Evolutionary conservation across 257 asterid species (phyloP).

Genomic region (Gentiana dahurica): DNA sequence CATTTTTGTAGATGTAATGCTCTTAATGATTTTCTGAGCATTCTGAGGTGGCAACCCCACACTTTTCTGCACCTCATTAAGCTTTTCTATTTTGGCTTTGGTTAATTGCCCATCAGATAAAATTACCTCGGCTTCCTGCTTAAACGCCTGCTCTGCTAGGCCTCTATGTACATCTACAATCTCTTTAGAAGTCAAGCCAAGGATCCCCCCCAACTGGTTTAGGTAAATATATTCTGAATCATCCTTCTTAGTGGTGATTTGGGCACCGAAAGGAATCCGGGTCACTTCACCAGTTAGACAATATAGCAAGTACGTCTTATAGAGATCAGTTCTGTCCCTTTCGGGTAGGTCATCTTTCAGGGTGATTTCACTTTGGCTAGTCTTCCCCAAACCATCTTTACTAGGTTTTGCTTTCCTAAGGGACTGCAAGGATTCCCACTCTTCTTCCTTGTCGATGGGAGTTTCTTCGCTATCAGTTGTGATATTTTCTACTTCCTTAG

Average conservation of each 20-base stretch:
- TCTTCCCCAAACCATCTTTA: slow-evolving; percentile 36
- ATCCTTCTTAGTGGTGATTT: slow-evolving; percentile 65
- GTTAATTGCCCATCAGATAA: slow-evolving; percentile 92
- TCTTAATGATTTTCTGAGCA: slow-evolving; percentile 71
- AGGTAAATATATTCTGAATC: slow-evolving; percentile 67
- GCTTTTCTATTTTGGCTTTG: slow-evolving; percentile 64
- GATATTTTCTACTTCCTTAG: slow-evolving; percentile 33
- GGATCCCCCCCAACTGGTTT: slow-evolving; percentile 71
- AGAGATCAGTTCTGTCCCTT: slow-evolving; percentile 76
- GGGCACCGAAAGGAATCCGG: slow-evolving; percentile 70
- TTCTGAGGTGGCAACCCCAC: slow-evolving; percentile 81
- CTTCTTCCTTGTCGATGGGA: slow-evolving; percentile 42
- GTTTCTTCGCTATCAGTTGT: slow-evolving; percentile 20
- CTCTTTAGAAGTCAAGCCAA: slow-evolving; percentile 72
- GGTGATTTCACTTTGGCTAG: slow-evolving; percentile 68
- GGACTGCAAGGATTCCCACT: slow-evolving; percentile 79
- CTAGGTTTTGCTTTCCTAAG: slow-evolving; percentile 52
- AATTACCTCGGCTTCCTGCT: slow-evolving; percentile 85
- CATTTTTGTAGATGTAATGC: slow-evolving; percentile 64
- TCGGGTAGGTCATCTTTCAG: slow-evolving; percentile 85
- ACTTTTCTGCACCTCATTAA: slow-evolving; percentile 60
- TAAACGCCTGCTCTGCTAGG: slow-evolving; percentile 89
- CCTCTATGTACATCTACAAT: slow-evolving; percentile 73
- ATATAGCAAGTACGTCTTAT: slow-evolving; percentile 74
- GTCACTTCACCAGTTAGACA: slow-evolving; percentile 88